Conservation (phyloP, 2,329 filamentous ascomycete species). For the Diaporthe citriasiana region DNA sequence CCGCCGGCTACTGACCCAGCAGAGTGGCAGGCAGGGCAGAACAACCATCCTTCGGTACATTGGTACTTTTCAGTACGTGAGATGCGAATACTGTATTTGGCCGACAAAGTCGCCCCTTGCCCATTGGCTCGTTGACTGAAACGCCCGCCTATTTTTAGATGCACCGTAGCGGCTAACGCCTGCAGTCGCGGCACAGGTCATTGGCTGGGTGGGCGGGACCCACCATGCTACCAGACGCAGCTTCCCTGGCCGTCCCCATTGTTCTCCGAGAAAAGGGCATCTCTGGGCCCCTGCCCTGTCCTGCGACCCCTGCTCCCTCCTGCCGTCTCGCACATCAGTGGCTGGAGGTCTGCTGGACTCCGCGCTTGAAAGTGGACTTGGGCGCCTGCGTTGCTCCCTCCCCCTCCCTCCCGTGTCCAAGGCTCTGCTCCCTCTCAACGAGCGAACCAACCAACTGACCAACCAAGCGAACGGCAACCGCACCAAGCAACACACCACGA, state of each 20-base stretch:
- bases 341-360: slow-evolving; percentile 34
- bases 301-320: slow-evolving; percentile 31
- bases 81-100: background rate
- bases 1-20: background rate
- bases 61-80: background rate
- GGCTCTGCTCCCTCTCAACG: slow-evolving; percentile 6
- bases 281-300: slow-evolving; percentile 30
- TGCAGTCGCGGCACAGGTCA: slow-evolving; percentile 33
- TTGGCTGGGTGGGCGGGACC: slow-evolving; percentile 27
- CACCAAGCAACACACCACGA: slow-evolving; percentile 21
- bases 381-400: slow-evolving; percentile 36
- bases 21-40: background rate
- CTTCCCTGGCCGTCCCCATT: slow-evolving; percentile 36
- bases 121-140: slow-evolving; percentile 37
- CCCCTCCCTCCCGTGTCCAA: slow-evolving; percentile 9
- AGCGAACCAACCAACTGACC: slow-evolving; percentile 19
- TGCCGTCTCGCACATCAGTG: slow-evolving; percentile 36
- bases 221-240: slow-evolving; percentile 33
- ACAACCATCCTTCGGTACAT: slow-evolving; percentile 1
- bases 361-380: slow-evolving; percentile 37
- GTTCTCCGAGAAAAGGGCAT: slow-evolving; percentile 31
- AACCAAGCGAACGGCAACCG: slow-evolving; percentile 4
- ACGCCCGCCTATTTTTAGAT: slow-evolving; percentile 39
- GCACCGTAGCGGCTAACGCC: slow-evolving; percentile 34
- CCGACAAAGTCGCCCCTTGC: slow-evolving; percentile 21